Percentiles rank a stretch among this genome's conserved stretches.
Conservation (phyloP, 2,329 filamentous ascomycete genomes). For the Zymoseptoria pseudotritici region DNA sequence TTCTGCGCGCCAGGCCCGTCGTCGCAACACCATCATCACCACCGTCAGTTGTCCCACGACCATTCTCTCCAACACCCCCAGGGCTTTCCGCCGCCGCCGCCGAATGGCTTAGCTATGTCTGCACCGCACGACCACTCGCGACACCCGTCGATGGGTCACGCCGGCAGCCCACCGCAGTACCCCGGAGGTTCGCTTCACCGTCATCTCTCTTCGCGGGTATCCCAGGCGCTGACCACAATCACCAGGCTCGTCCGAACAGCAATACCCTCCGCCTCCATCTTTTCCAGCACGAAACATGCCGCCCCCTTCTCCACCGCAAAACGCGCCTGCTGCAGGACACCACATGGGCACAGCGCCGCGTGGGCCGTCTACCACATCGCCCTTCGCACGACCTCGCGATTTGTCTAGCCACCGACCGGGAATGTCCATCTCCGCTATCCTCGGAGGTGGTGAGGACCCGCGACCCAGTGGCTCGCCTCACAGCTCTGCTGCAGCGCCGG, state of each 20-base stretch:
- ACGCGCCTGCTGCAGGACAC: constrained; percentile 34
- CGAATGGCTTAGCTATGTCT: constrained; percentile 30
- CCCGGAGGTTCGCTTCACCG: constrained; percentile 14
- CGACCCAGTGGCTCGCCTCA: constrained; percentile 28
- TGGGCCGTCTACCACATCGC: constrained; percentile 37
- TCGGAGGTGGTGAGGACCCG: constrained; percentile 41
- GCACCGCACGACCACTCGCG: constrained; percentile 38
- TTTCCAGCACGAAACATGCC: constrained; percentile 42
- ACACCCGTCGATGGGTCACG: constrained; percentile 37
- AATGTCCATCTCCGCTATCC: constrained; percentile 69
- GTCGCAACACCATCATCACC: neutral
- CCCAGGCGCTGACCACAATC: neutral
- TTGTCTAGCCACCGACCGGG: constrained; percentile 52
- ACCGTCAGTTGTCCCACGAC: constrained; percentile 10
- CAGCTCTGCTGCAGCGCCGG: constrained; percentile 18
- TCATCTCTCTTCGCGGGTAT: neutral
- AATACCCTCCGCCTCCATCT: constrained; percentile 30
- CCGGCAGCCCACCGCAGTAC: constrained; percentile 29
- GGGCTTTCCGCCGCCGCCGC: constrained; percentile 18
- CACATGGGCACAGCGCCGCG: constrained; percentile 31
- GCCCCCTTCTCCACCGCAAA: constrained; percentile 42
- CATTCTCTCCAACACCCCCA: constrained; percentile 17
- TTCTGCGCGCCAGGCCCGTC: neutral
- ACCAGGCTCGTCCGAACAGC: neutral
- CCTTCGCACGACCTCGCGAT: constrained; percentile 48